These are phyloP conservation scores for Daldinia loculata DNA, from an alignment of 495 filamentous ascomycete species.

Conservation along the genomic window DNA sequence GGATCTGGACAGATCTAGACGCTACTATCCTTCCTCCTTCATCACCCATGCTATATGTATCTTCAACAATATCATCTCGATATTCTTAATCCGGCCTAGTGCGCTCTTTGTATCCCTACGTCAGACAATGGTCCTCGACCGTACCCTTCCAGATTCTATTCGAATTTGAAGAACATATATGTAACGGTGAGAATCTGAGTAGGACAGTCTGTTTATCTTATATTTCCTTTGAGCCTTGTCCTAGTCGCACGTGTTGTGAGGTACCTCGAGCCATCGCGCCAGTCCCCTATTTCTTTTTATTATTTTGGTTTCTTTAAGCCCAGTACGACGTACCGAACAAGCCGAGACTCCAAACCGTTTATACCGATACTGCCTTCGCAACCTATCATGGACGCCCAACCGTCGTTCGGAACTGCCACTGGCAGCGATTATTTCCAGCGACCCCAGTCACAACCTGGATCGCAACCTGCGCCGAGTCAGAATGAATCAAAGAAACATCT, in stretches of 20 bases:
- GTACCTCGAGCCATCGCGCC: not conserved
- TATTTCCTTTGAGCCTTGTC: conserved; percentile 4
- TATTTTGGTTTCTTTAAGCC: not conserved
- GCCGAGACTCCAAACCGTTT: not conserved
- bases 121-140: conserved; percentile 34
- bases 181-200: conserved; percentile 34
- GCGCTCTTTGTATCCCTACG: conserved; percentile 26
- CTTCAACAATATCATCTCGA: not conserved
- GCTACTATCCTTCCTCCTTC: not conserved
- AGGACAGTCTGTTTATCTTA: conserved; percentile 2
- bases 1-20: not conserved
- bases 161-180: conserved; percentile 15
- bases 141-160: conserved; percentile 16
- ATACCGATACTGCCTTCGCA: conserved; percentile 7
- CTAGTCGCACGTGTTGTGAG: conserved; percentile 9
- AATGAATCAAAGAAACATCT: conserved; percentile 41
- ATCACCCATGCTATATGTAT: not conserved
- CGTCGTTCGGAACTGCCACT: conserved; percentile 23
- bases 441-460: conserved; percentile 23
- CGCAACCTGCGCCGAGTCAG: conserved; percentile 40
- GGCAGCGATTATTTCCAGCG: conserved; percentile 23
- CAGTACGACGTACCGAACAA: conserved; percentile 3
- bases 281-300: not conserved
- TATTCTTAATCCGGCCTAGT: not conserved
- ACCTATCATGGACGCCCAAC: conserved; percentile 8